A percentile compares a stretch with the other conserved stretches of the same genome.
These are phyloP conservation scores for Colletotrichum spinosum DNA, from an alignment of 2,329 filamentous ascomycete genomes.

Conservation along the genomic window DNA sequence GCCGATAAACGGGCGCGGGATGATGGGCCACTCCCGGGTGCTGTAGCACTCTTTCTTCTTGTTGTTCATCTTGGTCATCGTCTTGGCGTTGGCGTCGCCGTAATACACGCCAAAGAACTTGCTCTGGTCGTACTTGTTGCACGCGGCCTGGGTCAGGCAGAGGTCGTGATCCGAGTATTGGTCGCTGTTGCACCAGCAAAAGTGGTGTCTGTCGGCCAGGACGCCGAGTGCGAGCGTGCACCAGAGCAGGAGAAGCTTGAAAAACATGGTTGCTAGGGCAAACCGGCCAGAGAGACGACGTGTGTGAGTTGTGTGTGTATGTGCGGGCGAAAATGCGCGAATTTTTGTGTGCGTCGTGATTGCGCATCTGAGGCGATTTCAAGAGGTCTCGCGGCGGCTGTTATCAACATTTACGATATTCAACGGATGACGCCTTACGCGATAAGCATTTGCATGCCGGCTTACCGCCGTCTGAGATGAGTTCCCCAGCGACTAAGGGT, in stretches of 20 bases:
- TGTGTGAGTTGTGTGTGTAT: no score
- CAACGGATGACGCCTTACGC: background rate
- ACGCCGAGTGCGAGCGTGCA: background rate
- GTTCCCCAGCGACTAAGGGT: background rate
- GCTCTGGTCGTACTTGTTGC: slow-evolving; percentile 2
- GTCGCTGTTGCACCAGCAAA: slow-evolving; percentile 20
- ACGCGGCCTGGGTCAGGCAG: slow-evolving; percentile 17
- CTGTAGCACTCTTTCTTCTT: slow-evolving; percentile 1
- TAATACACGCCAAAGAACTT: slow-evolving; percentile 14
- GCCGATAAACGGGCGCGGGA: slow-evolving; percentile 15
- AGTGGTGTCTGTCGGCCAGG: slow-evolving; percentile 18
- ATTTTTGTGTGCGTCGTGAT: no score
- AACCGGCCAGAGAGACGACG: no score
- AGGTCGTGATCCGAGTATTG: background rate
- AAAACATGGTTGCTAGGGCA: background rate
- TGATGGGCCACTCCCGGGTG: slow-evolving; percentile 11
- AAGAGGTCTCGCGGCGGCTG: background rate
- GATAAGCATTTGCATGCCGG: background rate
- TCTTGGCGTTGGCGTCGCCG: slow-evolving; percentile 1
- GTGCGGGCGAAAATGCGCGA: no score
- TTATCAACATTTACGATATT: background rate
- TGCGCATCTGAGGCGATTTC: background rate
- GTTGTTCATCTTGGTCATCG: slow-evolving; percentile 17
- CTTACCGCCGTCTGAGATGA: background rate
- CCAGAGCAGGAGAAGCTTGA: background rate